These are phyloP conservation scores for Salix udensis DNA, from an alignment of 345 rosid genomes.

Conservation along the genomic window DNA sequence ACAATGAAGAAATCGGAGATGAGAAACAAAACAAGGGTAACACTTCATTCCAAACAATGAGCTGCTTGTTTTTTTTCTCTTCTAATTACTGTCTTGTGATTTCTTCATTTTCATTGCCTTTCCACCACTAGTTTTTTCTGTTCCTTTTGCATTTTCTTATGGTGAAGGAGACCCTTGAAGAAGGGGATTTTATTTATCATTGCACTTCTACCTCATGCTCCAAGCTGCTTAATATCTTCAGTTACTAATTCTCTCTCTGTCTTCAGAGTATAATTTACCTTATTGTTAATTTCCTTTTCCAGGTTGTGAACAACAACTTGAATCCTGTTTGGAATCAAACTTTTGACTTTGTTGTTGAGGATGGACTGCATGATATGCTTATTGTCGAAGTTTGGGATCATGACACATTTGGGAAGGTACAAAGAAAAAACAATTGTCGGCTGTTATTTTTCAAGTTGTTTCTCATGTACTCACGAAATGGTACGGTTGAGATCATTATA, in stretches of 20 bases:
- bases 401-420: constrained; percentile 98
- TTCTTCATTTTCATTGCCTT: background rate
- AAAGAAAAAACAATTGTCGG: background rate
- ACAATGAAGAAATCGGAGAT: constrained; percentile 82
- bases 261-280: background rate
- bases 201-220: background rate
- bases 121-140: background rate
- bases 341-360: constrained; percentile 96
- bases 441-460: background rate
- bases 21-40: constrained; percentile 68
- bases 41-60: background rate
- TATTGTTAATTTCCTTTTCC: constrained; percentile 16
- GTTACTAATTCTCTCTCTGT: background rate
- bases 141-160: background rate
- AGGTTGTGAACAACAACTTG: constrained; percentile 88
- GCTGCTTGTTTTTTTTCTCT: too few relatives aligned
- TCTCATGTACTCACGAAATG: background rate
- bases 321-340: constrained; percentile 99
- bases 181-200: background rate
- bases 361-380: constrained; percentile 95
- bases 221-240: background rate
- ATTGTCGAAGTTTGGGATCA: constrained; percentile 90
- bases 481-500: background rate
- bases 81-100: background rate
- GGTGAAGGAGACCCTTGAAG: background rate